Percentiles rank a stretch among this genome's conserved stretches.
These are phyloP conservation scores for Tetraselmis striata DNA, from an alignment of 139 green algal genomes.

Conservation along the genomic window DNA sequence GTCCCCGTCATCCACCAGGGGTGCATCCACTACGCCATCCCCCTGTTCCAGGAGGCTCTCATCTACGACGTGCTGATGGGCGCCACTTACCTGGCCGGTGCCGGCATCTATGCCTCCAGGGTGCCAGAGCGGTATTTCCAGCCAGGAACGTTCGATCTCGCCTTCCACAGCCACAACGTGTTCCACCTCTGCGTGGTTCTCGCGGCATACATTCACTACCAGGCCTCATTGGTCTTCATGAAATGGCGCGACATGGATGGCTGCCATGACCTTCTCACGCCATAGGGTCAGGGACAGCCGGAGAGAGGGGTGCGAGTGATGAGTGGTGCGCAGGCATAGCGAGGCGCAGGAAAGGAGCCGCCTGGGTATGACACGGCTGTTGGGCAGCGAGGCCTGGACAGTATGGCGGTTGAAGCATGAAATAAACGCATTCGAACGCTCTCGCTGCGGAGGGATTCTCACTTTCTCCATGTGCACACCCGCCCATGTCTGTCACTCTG, in stretches of 20 bases:
- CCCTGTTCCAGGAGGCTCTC: conserved; percentile 25
- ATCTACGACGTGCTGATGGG: conserved; percentile 77
- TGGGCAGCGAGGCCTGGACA: too few relatives aligned
- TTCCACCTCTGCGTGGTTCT: conserved; percentile 80
- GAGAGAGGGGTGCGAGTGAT: too few relatives aligned
- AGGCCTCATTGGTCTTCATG: conserved; percentile 11
- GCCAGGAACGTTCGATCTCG: conserved; percentile 87
- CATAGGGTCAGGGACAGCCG: too few relatives aligned
- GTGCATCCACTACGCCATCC: not conserved
- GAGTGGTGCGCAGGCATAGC: too few relatives aligned
- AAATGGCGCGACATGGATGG: not conserved
- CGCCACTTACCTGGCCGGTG: conserved; percentile 72
- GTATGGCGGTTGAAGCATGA: too few relatives aligned
- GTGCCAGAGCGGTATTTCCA: conserved; percentile 85
- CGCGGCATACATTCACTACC: conserved; percentile 64
- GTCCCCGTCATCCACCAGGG: conserved; percentile 67
- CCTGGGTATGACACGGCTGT: too few relatives aligned
- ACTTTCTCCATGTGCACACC: too few relatives aligned
- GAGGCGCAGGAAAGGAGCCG: too few relatives aligned
- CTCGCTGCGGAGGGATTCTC: too few relatives aligned
- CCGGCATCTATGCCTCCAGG: conserved; percentile 71
- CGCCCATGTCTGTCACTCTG: too few relatives aligned
- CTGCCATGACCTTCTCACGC: not conserved
- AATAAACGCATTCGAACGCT: too few relatives aligned
- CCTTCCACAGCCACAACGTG: conserved; percentile 85